Conservation (phyloP, 805 yeast genomes). For the Kuraishia capsulata region DNA sequence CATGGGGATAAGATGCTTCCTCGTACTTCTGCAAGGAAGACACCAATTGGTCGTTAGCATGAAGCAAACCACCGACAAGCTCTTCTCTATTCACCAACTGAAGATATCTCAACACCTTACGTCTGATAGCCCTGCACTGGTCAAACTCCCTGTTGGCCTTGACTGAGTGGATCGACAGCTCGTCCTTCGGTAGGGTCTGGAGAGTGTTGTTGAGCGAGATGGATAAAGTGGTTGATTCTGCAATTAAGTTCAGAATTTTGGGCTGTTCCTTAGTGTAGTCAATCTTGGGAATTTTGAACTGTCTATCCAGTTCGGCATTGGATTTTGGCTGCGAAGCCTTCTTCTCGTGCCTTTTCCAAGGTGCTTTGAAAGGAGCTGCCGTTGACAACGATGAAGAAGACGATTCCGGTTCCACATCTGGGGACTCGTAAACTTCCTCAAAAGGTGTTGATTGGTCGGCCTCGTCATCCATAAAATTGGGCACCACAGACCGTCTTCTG, state of each 20-base stretch:
- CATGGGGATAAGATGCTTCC: slow-evolving; percentile 35
- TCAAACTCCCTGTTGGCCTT: slow-evolving; percentile 61
- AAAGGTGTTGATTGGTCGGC: slow-evolving; percentile 33
- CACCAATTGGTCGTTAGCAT: slow-evolving; percentile 87
- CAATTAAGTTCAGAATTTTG: slow-evolving; percentile 54
- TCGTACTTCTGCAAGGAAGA: slow-evolving; percentile 64
- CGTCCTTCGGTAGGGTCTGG: slow-evolving; percentile 30
- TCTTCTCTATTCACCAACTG: slow-evolving; percentile 83
- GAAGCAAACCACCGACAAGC: slow-evolving; percentile 76
- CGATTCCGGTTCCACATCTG: slow-evolving; percentile 10
- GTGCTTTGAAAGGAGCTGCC: background rate
- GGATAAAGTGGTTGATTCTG: slow-evolving; percentile 69
- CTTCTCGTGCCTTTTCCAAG: slow-evolving; percentile 4
- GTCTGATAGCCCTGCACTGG: slow-evolving; percentile 63
- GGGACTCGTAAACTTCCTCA: slow-evolving; percentile 20
- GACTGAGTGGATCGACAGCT: slow-evolving; percentile 54
- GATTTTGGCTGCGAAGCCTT: slow-evolving; percentile 11
- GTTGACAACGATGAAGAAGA: background rate
- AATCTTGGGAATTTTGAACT: slow-evolving; percentile 58
- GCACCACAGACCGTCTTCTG: slow-evolving; percentile 10
- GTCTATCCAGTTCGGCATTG: slow-evolving; percentile 30
- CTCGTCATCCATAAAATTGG: slow-evolving; percentile 42
- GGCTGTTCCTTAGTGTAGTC: slow-evolving; percentile 67
- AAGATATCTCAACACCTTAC: slow-evolving; percentile 71
- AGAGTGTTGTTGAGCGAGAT: slow-evolving; percentile 60